Evolutionary conservation across 331 rosid genomes (phyloP).

Genomic region (Quercus phellos): DNA sequence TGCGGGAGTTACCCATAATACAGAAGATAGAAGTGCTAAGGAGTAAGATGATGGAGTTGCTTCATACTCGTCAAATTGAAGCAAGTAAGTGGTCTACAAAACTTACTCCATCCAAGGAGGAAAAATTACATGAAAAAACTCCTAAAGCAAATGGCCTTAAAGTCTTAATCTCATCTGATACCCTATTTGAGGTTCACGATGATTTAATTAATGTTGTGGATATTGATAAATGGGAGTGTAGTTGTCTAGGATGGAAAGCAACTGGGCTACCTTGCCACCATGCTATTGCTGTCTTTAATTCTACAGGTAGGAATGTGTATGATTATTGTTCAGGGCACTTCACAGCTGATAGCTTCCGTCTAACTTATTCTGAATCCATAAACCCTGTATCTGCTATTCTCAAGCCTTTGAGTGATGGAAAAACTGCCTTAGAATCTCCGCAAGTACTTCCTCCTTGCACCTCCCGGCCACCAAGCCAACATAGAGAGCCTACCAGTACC

Average conservation of each 20-base stretch:
- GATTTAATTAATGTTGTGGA: constrained; percentile 48
- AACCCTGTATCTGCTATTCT: constrained; percentile 20
- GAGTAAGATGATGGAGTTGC: constrained; percentile 33
- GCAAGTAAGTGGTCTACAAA: constrained; percentile 33
- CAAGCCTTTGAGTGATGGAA: constrained; percentile 8
- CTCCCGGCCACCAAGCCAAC: constrained; percentile 25
- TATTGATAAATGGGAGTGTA: constrained; percentile 37
- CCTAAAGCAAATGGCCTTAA: constrained; percentile 32
- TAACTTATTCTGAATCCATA: constrained; percentile 33
- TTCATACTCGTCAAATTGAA: constrained; percentile 21
- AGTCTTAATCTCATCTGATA: constrained; percentile 49
- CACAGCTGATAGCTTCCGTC: constrained; percentile 24
- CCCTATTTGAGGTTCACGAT: constrained; percentile 52
- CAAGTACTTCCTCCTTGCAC: constrained; percentile 48
- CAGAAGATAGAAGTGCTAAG: constrained; percentile 40
- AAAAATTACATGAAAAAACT: constrained; percentile 25
- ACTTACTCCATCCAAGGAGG: constrained; percentile 51
- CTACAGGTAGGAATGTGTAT: constrained; percentile 31
- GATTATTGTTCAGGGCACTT: constrained; percentile 37
- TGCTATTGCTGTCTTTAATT: constrained; percentile 40
- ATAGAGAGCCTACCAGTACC: constrained; percentile 19
- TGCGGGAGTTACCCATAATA: constrained; percentile 32
- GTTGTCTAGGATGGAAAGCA: constrained; percentile 42
- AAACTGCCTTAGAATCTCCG: background rate
- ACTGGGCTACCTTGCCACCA: constrained; percentile 53